These are phyloP conservation scores for Cladophialophora exuberans DNA, from an alignment of 2,329 filamentous ascomycete genomes.

Conservation along the genomic window DNA sequence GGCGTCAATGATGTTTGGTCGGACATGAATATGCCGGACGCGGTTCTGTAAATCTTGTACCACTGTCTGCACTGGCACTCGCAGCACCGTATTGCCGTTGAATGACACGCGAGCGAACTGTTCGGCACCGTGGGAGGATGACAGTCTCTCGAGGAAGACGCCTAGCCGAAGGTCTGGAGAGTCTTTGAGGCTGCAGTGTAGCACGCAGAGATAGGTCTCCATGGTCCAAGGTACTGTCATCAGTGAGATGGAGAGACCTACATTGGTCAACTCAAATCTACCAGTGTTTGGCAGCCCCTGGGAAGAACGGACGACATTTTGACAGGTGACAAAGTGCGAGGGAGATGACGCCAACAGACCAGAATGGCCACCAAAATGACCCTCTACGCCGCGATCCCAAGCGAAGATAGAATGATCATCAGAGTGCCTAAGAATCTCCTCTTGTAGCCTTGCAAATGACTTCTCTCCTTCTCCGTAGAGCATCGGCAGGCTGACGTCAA, in stretches of 20 bases:
- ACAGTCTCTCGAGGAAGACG: slow-evolving; percentile 33
- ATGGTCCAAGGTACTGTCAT: slow-evolving; percentile 21
- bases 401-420: slow-evolving; percentile 33
- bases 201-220: slow-evolving; percentile 27
- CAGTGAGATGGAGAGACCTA: slow-evolving; percentile 25
- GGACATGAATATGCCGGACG: slow-evolving; percentile 14
- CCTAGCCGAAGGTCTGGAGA: slow-evolving; percentile 13
- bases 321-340: slow-evolving; percentile 20
- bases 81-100: slow-evolving; percentile 19
- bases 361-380: slow-evolving; percentile 3
- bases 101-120: slow-evolving; percentile 37
- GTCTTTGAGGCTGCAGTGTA: slow-evolving; percentile 21
- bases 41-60: slow-evolving; percentile 13
- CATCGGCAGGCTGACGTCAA: slow-evolving; percentile 34
- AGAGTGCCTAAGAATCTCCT: slow-evolving; percentile 32
- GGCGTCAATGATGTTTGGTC: slow-evolving; percentile 18
- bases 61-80: slow-evolving; percentile 5
- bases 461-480: slow-evolving; percentile 35
- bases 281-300: slow-evolving; percentile 11
- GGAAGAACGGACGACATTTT: slow-evolving; percentile 14
- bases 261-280: slow-evolving; percentile 25
- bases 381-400: slow-evolving; percentile 24
- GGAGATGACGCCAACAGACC: slow-evolving; percentile 24
- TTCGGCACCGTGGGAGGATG: slow-evolving; percentile 46
- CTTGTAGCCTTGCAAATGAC: slow-evolving; percentile 33